phyloP scores from a whole-genome alignment of 805 yeast species.

The Peterozyma xylosa region DNA sequence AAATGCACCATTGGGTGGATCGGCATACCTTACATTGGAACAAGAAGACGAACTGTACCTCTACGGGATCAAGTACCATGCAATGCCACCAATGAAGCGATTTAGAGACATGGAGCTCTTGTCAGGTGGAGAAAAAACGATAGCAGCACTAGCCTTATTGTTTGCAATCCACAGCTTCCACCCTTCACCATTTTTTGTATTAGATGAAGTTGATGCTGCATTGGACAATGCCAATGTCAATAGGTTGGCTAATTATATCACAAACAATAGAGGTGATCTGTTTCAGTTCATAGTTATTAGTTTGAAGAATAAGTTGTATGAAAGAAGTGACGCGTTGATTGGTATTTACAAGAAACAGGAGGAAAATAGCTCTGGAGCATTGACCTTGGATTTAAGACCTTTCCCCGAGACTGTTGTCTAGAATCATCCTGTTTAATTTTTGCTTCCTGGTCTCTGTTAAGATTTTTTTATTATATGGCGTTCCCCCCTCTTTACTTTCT shows the following conservation, averaged over 20 bases:
- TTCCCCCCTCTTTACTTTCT: no score
- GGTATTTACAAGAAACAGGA: slow-evolving; percentile 85
- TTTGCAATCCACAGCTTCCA: slow-evolving; percentile 87
- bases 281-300: slow-evolving; percentile 92
- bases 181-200: slow-evolving; percentile 92
- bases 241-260: slow-evolving; percentile 80
- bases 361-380: slow-evolving; percentile 63
- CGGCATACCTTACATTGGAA: slow-evolving; percentile 83
- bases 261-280: slow-evolving; percentile 62
- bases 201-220: slow-evolving; percentile 98
- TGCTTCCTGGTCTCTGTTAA: no score
- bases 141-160: slow-evolving; percentile 89
- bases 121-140: slow-evolving; percentile 95
- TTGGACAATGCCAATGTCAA: slow-evolving; percentile 84
- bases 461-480: no score
- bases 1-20: slow-evolving; percentile 78
- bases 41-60: slow-evolving; percentile 86
- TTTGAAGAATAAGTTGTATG: slow-evolving; percentile 79
- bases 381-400: slow-evolving; percentile 64
- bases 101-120: slow-evolving; percentile 87
- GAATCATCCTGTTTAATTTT: no score
- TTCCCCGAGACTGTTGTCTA: slow-evolving; percentile 30
- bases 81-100: slow-evolving; percentile 93
- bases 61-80: slow-evolving; percentile 81
- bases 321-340: slow-evolving; percentile 81